These are phyloP conservation scores for Glaciozyma martinii DNA, from an alignment of 768 basidiomycete species.

Conservation along the genomic window DNA sequence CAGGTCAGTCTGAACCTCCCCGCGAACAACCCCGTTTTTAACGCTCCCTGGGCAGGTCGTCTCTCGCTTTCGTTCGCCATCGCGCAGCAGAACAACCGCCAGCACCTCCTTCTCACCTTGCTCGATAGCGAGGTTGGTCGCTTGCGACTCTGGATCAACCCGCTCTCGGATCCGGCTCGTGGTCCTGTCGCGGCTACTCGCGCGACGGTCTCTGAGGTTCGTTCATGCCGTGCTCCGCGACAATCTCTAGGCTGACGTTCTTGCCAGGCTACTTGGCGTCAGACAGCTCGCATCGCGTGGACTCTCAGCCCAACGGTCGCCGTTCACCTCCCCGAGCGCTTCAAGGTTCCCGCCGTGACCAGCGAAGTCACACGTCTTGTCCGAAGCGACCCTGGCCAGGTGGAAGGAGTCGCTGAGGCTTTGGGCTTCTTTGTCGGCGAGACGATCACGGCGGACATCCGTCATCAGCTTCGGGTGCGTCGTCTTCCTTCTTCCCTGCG, in stretches of 20 bases:
- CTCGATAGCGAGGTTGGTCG: conserved; percentile 85
- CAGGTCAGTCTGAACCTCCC: conserved; percentile 31
- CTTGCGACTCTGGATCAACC: conserved; percentile 82
- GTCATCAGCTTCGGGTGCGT: conserved; percentile 65
- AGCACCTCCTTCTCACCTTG: conserved; percentile 67
- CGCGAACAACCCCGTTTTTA: not conserved
- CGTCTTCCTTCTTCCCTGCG: conserved; percentile 1
- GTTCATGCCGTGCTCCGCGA: not conserved
- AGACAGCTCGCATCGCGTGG: conserved; percentile 68
- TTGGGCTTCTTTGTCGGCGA: conserved; percentile 71
- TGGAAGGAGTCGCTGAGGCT: conserved; percentile 70
- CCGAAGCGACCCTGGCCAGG: conserved; percentile 59
- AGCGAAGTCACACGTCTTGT: conserved; percentile 69
- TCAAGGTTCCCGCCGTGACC: conserved; percentile 58
- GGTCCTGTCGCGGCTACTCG: conserved; percentile 47
- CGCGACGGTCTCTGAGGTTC: conserved; percentile 15
- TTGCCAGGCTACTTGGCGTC: conserved; percentile 32
- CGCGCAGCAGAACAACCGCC: conserved; percentile 56
- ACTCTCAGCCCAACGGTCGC: conserved; percentile 71
- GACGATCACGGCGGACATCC: conserved; percentile 50
- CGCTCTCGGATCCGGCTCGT: conserved; percentile 62
- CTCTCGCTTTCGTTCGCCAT: conserved; percentile 47
- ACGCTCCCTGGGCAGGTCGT: conserved; percentile 25
- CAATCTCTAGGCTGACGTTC: not conserved
- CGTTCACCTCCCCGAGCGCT: conserved; percentile 75